Base-by-base conservation (phyloP, 768 basidiomycete species). In the Boletus insuetus region DNA sequence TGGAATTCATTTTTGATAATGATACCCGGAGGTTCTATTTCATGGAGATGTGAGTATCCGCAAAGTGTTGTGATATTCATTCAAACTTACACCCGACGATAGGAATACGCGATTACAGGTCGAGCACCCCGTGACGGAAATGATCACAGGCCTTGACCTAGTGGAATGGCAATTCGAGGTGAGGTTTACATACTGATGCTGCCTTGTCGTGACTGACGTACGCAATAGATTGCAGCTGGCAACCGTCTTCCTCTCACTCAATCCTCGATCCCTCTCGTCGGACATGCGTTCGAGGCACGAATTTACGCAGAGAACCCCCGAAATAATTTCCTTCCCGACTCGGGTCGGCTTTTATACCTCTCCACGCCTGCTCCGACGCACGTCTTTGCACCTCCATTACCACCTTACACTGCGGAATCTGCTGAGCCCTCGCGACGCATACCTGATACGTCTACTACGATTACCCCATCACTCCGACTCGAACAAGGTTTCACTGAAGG, bases 1-100 rank as follows among this genome's bases (percentile, higher is more conserved):
- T 95, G n/a, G 94, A 98, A 68, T 97, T 98, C 64, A 96, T 98
- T 59, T 93, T 96, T 60, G 94, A 98, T 69, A 94, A 92, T 58
- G 88, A 94, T 67, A 90, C 89, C 9, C 73, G 82, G 53, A 79
- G 83, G 55, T 96, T 96, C 70, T 97, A 86, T 65, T 97, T 97
- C 68, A 95, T 95, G 94, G 94, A 97, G 73, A 96, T 96, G 91
- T 86, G 61, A 49, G 86, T 65, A 24, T 22, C 44, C 12, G 13
- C 12, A 13, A 34, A 2, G 17, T 11, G 35, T 49, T 19, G 0
- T 29, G 44, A 31, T 17, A 24, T 12, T 24, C 20, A 16, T 22
- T n/a, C 5, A 24, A 40, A 24, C 48, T 51, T 17, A 60, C 39
- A 10, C 20, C 20, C 3, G 10, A 53, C 24, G 32, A 10, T 40